Conservation (phyloP, 2,329 filamentous ascomycete species). For the Leptosphaerulina australis region DNA sequence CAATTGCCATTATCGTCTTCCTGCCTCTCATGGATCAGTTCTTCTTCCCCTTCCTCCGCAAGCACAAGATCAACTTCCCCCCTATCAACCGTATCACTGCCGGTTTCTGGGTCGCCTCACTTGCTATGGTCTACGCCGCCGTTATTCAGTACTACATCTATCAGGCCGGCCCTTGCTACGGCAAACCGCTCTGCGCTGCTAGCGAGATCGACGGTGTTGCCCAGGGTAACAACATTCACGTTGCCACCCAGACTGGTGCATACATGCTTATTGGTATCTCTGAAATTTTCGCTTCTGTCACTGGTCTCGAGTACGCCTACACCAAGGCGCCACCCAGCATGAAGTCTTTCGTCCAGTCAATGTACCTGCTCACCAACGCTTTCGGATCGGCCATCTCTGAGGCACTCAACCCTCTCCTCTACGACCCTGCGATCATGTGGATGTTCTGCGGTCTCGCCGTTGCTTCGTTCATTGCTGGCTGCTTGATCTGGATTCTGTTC, state of each 20-base stretch:
- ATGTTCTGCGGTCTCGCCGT: conserved; percentile 55
- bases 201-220: conserved; percentile 37
- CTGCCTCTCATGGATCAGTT: conserved; percentile 53
- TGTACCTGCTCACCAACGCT: conserved; percentile 66
- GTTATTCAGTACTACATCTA: conserved; percentile 66
- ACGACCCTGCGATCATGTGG: conserved; percentile 70
- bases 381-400: conserved; percentile 67
- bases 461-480: conserved; percentile 39
- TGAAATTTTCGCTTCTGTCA: conserved; percentile 57
- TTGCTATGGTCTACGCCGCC: conserved; percentile 61
- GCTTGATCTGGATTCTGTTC: conserved; percentile 47
- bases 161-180: conserved; percentile 59
- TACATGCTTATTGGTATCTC: conserved; percentile 57
- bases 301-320: conserved; percentile 56
- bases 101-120: conserved; percentile 58
- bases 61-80: conserved; percentile 50
- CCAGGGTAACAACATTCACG: conserved; percentile 52
- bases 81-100: conserved; percentile 62
- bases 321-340: conserved; percentile 56
- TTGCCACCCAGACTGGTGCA: conserved; percentile 54
- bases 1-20: conserved; percentile 56
- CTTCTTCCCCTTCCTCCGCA: conserved; percentile 53
- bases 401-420: conserved; percentile 65
- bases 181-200: conserved; percentile 45
- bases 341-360: conserved; percentile 58